phyloP scores from a whole-genome alignment of 202 grass and related monocot genomes.

The Digitaria exilis region DNA sequence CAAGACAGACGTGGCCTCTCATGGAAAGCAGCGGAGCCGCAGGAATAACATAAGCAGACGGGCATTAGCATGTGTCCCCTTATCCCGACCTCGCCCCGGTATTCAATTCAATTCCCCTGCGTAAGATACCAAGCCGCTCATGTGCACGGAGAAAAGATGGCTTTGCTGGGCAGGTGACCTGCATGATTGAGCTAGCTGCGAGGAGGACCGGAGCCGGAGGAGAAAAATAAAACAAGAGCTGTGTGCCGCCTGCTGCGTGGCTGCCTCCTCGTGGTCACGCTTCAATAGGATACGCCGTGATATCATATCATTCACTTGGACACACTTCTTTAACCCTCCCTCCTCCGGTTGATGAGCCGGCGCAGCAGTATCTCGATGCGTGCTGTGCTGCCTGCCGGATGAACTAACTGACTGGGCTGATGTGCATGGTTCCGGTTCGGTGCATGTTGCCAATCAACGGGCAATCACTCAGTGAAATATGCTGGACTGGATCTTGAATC shows the following conservation, averaged over 20 bases:
- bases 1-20: constrained; percentile 54
- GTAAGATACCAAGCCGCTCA: constrained; percentile 35
- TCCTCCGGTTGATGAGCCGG: background rate
- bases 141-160: constrained; percentile 47
- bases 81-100: constrained; percentile 34
- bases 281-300: constrained; percentile 26
- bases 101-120: constrained; percentile 39
- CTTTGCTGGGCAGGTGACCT: constrained; percentile 56
- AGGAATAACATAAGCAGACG: constrained; percentile 49
- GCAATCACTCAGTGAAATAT: background rate
- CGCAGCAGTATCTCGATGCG: background rate
- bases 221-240: background rate
- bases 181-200: constrained; percentile 52
- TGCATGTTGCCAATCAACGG: background rate
- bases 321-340: background rate
- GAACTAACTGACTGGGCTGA: background rate
- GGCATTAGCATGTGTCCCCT: constrained; percentile 58
- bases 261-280: constrained; percentile 39
- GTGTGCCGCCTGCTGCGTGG: background rate
- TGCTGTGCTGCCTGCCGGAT: constrained; percentile 4
- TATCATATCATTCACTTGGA: constrained; percentile 41
- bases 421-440: background rate
- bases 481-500: constrained; percentile 20
- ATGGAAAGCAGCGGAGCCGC: constrained; percentile 41
- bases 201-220: background rate